Percentiles rank a stretch among this genome's conserved stretches.
These are phyloP conservation scores for Pyricularia grisea DNA, from an alignment of 2,329 filamentous ascomycete genomes.

Conservation along the genomic window DNA sequence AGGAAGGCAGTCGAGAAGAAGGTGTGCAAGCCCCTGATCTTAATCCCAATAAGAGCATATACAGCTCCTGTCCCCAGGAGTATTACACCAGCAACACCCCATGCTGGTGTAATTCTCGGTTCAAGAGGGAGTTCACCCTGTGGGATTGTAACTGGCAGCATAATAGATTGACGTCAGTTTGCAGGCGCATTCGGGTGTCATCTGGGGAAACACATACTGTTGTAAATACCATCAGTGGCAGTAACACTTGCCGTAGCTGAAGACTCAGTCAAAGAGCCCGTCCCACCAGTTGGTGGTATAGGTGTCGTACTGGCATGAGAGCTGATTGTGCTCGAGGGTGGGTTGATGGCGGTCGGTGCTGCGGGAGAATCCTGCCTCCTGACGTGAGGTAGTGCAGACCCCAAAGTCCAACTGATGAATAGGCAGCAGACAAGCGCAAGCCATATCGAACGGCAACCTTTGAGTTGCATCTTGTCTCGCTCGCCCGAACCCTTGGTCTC, in stretches of 20 bases:
- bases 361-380: neutral
- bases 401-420: neutral
- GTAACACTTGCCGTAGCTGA: neutral
- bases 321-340: neutral
- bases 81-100: constrained; percentile 69
- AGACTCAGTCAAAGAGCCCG: neutral
- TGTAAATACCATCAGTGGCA: neutral
- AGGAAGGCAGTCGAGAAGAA: constrained; percentile 74
- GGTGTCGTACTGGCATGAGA: neutral
- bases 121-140: constrained; percentile 56
- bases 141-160: constrained; percentile 32
- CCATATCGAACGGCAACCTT: neutral
- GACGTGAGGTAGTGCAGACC: neutral
- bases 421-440: neutral
- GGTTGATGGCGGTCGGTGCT: neutral
- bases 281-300: neutral
- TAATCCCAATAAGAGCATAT: constrained; percentile 72
- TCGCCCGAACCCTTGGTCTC: neutral
- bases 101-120: constrained; percentile 70
- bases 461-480: neutral
- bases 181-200: neutral
- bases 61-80: constrained; percentile 63
- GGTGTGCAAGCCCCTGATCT: constrained; percentile 68
- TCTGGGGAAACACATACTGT: neutral
- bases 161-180: neutral